A percentile compares a stretch with the other conserved stretches of the same genome.
These are phyloP conservation scores for Boletus sp. DNA, from an alignment of 768 basidiomycete genomes.

Conservation along the genomic window DNA sequence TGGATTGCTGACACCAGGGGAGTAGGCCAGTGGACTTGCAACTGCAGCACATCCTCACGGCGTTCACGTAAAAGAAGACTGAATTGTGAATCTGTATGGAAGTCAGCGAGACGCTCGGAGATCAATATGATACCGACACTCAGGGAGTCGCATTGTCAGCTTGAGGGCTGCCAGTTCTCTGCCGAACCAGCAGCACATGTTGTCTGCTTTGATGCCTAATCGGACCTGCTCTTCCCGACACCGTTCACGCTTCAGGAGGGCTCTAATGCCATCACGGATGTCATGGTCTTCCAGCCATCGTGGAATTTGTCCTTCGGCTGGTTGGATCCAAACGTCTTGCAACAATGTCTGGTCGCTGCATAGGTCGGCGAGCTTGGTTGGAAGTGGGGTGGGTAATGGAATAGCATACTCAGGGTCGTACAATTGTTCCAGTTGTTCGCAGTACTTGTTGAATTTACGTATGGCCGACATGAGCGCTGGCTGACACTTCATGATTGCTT, in stretches of 20 bases:
- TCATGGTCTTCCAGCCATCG: too few species aligned
- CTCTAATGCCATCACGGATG: not conserved
- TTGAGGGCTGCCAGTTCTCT: not conserved
- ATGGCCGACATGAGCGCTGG: too few species aligned
- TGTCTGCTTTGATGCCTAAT: not conserved
- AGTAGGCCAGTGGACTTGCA: too few species aligned
- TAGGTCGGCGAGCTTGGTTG: too few species aligned
- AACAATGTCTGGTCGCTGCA: not conserved
- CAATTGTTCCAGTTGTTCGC: not conserved
- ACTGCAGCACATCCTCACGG: too few species aligned
- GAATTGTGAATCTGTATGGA: too few species aligned
- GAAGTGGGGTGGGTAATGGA: not conserved
- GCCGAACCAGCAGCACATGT: not conserved
- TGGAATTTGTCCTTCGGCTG: not conserved
- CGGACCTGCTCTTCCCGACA: not conserved
- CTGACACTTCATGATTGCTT: too few species aligned
- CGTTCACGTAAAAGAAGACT: too few species aligned
- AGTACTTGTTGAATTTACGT: too few species aligned
- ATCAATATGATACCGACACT: too few species aligned
- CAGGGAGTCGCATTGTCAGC: not conserved
- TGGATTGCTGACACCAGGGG: too few species aligned
- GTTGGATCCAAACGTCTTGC: not conserved
- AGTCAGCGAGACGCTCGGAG: too few species aligned
- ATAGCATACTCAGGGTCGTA: not conserved
- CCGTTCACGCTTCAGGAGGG: not conserved